A percentile compares a stretch with the other conserved stretches of the same genome.
phyloP scores from a whole-genome alignment of 2,329 filamentous ascomycete genomes.

The Phaeosphaeria sp. region DNA sequence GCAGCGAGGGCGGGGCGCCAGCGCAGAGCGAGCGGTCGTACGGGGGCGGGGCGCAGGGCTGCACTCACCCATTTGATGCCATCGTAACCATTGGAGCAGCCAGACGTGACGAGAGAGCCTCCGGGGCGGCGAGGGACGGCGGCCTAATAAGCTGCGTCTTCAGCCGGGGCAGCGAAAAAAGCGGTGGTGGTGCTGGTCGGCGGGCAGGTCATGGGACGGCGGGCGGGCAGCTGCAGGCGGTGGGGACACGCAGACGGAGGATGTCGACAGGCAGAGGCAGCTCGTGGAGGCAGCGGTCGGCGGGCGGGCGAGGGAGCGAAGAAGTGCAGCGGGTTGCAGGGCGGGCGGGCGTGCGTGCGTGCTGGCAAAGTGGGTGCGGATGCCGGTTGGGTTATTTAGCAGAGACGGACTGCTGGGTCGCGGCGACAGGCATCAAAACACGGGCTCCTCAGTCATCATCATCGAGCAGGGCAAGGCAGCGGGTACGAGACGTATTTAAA shows the following conservation, averaged over 20 bases:
- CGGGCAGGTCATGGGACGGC: constrained; percentile 26
- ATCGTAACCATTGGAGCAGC: constrained; percentile 52
- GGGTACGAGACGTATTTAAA: constrained; percentile 36
- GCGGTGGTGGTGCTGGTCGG: constrained; percentile 11
- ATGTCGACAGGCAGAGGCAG: background rate
- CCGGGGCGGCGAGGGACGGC: constrained; percentile 23
- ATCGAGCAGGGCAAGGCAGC: constrained; percentile 25
- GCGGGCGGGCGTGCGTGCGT: background rate
- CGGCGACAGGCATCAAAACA: constrained; percentile 14
- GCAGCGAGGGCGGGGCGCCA: constrained; percentile 6
- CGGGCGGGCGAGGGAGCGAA: background rate
- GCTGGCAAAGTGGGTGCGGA: constrained; percentile 6
- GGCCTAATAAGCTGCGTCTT: constrained; percentile 22
- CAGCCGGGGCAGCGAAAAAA: constrained; percentile 14
- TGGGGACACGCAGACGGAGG: constrained; percentile 5
- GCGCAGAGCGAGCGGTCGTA: constrained; percentile 11
- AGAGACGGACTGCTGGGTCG: constrained; percentile 24
- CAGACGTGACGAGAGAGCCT: constrained; percentile 27
- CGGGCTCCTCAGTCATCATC: constrained; percentile 29
- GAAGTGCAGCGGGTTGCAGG: constrained; percentile 10
- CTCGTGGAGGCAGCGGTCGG: background rate
- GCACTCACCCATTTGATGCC: constrained; percentile 53
- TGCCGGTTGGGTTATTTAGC: constrained; percentile 31
- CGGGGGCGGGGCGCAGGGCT: constrained; percentile 7
- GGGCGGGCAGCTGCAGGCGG: constrained; percentile 9